Evolutionary conservation across 1,139 yeast genomes (phyloP).

Genomic region (Maudiozyma humilis): DNA sequence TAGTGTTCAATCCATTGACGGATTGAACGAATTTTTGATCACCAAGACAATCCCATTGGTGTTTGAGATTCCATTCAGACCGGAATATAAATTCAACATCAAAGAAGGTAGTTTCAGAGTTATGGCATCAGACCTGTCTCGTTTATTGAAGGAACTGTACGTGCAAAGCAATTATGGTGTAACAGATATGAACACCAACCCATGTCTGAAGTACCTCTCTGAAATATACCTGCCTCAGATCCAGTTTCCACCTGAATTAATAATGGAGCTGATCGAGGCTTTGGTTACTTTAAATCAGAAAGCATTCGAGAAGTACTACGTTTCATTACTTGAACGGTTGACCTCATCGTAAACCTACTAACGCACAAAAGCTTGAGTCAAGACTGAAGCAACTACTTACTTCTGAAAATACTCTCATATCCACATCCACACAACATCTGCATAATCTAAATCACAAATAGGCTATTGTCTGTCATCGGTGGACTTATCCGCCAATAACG

Average conservation of each 20-base stretch:
- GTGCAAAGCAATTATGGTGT: constrained; percentile 23
- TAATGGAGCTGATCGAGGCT: constrained; percentile 49
- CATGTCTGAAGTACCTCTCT: constrained; percentile 44
- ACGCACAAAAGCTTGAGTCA: too few species aligned
- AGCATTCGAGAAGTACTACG: constrained; percentile 57
- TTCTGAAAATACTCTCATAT: too few species aligned
- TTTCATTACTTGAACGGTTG: constrained; percentile 44
- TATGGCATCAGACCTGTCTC: constrained; percentile 67
- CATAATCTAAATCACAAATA: too few species aligned
- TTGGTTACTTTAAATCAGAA: constrained; percentile 48
- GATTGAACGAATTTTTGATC: constrained; percentile 62
- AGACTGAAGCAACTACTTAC: too few species aligned
- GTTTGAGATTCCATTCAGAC: constrained; percentile 74
- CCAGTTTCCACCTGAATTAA: constrained; percentile 51
- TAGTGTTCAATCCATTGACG: constrained; percentile 52
- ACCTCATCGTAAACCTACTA: background rate
- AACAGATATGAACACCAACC: constrained; percentile 27
- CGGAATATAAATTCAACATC: constrained; percentile 48
- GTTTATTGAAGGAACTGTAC: constrained; percentile 57
- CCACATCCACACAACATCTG: too few species aligned
- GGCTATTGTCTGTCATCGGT: too few species aligned
- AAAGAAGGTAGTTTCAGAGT: constrained; percentile 74
- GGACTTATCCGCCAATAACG: too few species aligned
- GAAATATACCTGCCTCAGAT: constrained; percentile 47
- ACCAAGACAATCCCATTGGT: constrained; percentile 59